phyloP scores from a whole-genome alignment of 345 rosid genomes.

The Salix purpurea region DNA sequence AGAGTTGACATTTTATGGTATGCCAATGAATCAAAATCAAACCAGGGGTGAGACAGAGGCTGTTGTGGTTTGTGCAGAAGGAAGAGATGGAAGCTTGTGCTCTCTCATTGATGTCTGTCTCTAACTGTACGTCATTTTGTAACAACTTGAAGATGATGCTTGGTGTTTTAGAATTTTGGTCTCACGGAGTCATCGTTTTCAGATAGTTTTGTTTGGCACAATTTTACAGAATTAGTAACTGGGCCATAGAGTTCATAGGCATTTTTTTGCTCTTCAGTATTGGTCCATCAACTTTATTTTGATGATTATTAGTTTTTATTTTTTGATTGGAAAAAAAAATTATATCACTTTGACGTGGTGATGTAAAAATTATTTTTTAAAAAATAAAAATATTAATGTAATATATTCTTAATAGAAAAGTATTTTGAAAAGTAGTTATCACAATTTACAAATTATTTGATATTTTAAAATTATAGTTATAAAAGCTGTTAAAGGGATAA shows the following conservation, averaged over 20 bases:
- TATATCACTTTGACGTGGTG: no score
- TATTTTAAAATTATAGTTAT: not conserved
- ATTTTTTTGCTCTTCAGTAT: not conserved
- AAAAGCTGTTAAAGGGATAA: not conserved
- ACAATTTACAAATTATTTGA: no score
- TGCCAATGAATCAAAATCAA: slow-evolving; percentile 4
- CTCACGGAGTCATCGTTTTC: not conserved
- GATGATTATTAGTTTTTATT: no score
- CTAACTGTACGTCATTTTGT: not conserved
- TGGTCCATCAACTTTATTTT: no score
- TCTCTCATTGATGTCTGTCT: not conserved
- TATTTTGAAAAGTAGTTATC: no score
- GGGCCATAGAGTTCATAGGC: not conserved
- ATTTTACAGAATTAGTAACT: not conserved
- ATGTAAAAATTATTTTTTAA: no score
- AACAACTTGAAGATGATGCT: not conserved
- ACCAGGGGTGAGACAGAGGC: not conserved
- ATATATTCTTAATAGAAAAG: no score
- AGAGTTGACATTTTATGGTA: slow-evolving; percentile 3
- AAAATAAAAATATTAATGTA: no score
- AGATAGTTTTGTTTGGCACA: not conserved
- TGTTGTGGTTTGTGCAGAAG: slow-evolving; percentile 4
- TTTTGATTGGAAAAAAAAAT: not conserved
- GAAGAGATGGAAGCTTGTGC: not conserved
- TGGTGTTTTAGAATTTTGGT: slow-evolving; percentile 4